Percentiles rank a stretch among this genome's conserved stretches.
Conservation (phyloP, 345 rosid genomes). For the Alliaria petiolata region DNA sequence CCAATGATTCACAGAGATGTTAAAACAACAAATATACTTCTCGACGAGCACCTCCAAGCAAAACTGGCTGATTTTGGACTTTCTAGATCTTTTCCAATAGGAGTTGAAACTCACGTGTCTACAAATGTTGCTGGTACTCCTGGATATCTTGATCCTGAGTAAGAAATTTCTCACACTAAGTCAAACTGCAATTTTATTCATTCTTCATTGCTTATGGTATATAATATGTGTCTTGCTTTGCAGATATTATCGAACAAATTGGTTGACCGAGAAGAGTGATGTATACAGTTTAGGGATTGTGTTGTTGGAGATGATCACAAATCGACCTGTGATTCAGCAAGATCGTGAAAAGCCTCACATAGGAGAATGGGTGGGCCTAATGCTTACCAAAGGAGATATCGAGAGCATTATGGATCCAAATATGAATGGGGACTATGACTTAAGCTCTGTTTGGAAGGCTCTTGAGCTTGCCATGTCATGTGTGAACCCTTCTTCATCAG, state of each 20-base stretch:
- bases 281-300: slow-evolving; percentile 41
- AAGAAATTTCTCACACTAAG: not conserved
- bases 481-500: not conserved
- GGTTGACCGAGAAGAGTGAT: slow-evolving; percentile 39
- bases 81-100: slow-evolving; percentile 25
- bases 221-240: too few species aligned
- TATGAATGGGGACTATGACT: not conserved
- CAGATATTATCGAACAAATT: slow-evolving; percentile 31
- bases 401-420: not conserved
- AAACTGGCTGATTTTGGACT: slow-evolving; percentile 46
- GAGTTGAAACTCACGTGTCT: slow-evolving; percentile 10
- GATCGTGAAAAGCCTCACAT: not conserved
- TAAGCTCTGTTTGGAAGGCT: not conserved
- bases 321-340: slow-evolving; percentile 9
- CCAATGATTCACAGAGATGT: slow-evolving; percentile 43
- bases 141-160: slow-evolving; percentile 54
- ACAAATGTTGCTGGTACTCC: slow-evolving; percentile 21
- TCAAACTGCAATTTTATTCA: too few species aligned
- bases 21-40: slow-evolving; percentile 38
- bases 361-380: not conserved
- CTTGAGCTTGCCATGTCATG: slow-evolving; percentile 24
- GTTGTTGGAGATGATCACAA: slow-evolving; percentile 36
- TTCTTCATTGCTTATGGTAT: too few species aligned
- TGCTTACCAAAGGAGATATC: slow-evolving; percentile 4
- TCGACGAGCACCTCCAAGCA: slow-evolving; percentile 27